Conservation (phyloP, 2,329 filamentous ascomycete genomes). For the Colletotrichum aenigma region DNA sequence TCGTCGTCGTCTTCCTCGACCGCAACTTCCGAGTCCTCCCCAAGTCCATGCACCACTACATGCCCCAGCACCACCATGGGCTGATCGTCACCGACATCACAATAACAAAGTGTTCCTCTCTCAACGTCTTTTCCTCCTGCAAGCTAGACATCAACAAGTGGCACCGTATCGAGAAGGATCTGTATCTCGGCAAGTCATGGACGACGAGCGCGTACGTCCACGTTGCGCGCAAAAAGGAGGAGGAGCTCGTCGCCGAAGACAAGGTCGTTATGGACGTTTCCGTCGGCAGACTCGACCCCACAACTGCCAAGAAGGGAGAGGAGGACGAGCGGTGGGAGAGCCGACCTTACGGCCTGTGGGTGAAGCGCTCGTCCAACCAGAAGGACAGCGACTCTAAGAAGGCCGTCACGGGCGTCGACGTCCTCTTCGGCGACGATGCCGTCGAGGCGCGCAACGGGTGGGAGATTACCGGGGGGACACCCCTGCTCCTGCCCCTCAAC, state of each 20-base stretch:
- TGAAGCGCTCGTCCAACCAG: conserved; percentile 74
- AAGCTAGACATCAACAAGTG: conserved; percentile 73
- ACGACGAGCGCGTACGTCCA: conserved; percentile 80
- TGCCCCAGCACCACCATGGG: conserved; percentile 84
- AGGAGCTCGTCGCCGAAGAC: conserved; percentile 76
- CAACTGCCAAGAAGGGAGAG: conserved; percentile 56
- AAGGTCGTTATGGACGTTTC: conserved; percentile 81
- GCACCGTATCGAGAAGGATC: conserved; percentile 87
- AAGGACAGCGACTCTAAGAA: conserved; percentile 76
- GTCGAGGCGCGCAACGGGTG: conserved; percentile 88
- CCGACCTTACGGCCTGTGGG: conserved; percentile 79
- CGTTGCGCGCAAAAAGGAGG: conserved; percentile 83
- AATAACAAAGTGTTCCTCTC: conserved; percentile 73
- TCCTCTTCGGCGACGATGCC: conserved; percentile 89
- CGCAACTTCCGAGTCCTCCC: conserved; percentile 88
- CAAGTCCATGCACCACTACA: conserved; percentile 82
- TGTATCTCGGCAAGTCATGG: conserved; percentile 75
- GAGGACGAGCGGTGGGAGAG: conserved; percentile 76
- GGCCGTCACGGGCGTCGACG: conserved; percentile 81
- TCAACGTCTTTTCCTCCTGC: conserved; percentile 79
- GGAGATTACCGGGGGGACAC: conserved; percentile 73
- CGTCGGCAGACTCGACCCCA: conserved; percentile 74
- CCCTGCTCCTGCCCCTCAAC: conserved; percentile 71
- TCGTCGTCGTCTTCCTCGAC: conserved; percentile 83
- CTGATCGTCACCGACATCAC: conserved; percentile 86